phyloP scores from a whole-genome alignment of 768 basidiomycete species.

The Boletus sensibilis region DNA sequence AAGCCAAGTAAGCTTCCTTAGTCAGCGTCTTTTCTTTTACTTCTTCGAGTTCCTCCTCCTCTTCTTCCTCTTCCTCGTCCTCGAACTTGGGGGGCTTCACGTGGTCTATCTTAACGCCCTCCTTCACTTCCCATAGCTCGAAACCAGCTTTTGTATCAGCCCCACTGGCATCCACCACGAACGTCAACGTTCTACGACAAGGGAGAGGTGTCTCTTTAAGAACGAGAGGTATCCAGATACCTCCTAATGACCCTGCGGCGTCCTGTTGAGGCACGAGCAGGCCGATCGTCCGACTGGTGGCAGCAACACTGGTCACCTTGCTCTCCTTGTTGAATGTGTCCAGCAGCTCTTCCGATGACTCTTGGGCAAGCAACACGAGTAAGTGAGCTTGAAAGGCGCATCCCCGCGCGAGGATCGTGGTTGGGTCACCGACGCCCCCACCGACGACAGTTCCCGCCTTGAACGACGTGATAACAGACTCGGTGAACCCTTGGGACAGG shows the following conservation, averaged over 20 bases:
- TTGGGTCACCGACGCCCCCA: conserved; percentile 75
- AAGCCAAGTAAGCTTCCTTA: conserved; percentile 51
- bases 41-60: conserved; percentile 61
- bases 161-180: conserved; percentile 54
- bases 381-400: conserved; percentile 72
- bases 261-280: conserved; percentile 57
- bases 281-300: conserved; percentile 63
- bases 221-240: conserved; percentile 64
- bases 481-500: conserved; percentile 51
- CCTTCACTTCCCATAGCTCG: conserved; percentile 78
- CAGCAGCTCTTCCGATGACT: conserved; percentile 51
- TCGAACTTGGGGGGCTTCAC: conserved; percentile 47
- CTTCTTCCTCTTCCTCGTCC: conserved; percentile 47
- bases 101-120: conserved; percentile 63
- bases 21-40: conserved; percentile 59
- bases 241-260: conserved; percentile 47
- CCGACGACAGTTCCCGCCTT: conserved; percentile 64
- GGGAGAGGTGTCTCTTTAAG: conserved; percentile 73
- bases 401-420: conserved; percentile 74
- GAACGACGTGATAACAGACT: conserved; percentile 65
- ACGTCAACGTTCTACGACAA: conserved; percentile 54
- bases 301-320: conserved; percentile 45
- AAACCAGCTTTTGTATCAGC: conserved; percentile 45
- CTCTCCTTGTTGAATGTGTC: conserved; percentile 47
- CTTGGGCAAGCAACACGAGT: conserved; percentile 47